These are phyloP conservation scores for Rhododendron ferrugineum DNA, from an alignment of 148 eudicot species.

Conservation along the genomic window DNA sequence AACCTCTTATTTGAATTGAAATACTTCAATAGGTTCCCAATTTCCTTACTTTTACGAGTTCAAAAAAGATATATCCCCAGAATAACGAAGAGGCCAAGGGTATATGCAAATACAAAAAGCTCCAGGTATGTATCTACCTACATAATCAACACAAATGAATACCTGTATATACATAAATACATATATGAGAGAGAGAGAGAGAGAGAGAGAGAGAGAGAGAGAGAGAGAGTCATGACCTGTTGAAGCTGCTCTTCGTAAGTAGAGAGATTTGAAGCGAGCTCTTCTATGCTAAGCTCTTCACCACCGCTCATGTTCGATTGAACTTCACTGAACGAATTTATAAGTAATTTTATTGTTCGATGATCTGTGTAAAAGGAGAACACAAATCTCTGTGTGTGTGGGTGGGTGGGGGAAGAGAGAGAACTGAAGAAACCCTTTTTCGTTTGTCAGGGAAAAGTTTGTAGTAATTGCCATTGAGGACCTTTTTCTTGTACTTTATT, in stretches of 20 bases:
- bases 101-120: neutral
- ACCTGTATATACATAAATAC: neutral
- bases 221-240: conserved; percentile 37
- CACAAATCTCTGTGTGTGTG: neutral
- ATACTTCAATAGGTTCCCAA: neutral
- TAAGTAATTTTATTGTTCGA: neutral
- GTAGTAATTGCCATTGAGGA: neutral
- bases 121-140: neutral
- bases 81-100: neutral
- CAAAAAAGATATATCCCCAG: neutral
- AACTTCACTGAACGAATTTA: neutral
- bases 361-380: neutral
- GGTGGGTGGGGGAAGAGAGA: neutral
- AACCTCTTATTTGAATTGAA: neutral
- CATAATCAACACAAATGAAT: neutral
- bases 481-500: neutral
- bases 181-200: neutral
- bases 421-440: neutral
- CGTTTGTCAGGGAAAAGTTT: neutral
- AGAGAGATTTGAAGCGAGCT: conserved; percentile 74
- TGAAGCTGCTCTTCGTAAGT: conserved; percentile 85
- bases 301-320: conserved; percentile 28
- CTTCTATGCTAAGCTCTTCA: conserved; percentile 71
- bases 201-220: neutral
- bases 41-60: neutral